Evolutionary conservation across 768 basidiomycete genomes (phyloP).

Genomic region (Mrakia blollopis): DNA sequence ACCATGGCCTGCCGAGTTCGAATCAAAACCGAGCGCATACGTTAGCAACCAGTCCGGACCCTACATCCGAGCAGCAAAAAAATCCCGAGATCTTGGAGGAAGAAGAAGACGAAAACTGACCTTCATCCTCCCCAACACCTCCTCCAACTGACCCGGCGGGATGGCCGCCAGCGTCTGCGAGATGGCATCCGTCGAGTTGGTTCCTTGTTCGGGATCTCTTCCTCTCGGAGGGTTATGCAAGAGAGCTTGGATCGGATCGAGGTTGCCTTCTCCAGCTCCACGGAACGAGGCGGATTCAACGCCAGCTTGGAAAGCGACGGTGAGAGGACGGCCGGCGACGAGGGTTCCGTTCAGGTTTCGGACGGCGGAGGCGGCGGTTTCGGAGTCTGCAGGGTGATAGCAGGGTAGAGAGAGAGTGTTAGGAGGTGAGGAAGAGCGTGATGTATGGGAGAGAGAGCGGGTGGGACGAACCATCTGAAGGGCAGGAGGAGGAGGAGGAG

Average conservation of each 20-base stretch:
- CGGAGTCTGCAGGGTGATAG: conserved; percentile 66
- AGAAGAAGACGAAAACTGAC: conserved; percentile 51
- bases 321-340: conserved; percentile 81
- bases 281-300: conserved; percentile 24
- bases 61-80: no score
- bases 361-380: conserved; percentile 90
- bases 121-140: conserved; percentile 97
- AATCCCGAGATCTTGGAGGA: no score
- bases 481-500: background rate
- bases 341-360: conserved; percentile 90
- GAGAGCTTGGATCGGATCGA: conserved; percentile 45
- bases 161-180: conserved; percentile 78
- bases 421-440: background rate
- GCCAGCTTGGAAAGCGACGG: conserved; percentile 36
- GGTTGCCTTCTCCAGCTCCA: conserved; percentile 78
- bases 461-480: conserved; percentile 7
- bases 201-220: conserved; percentile 64
- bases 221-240: conserved; percentile 69
- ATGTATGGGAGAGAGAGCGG: background rate
- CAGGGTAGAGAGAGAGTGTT: background rate
- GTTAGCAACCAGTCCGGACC: no score
- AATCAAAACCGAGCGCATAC: conserved; percentile 34
- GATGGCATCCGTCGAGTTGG: conserved; percentile 72
- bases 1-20: conserved; percentile 68
- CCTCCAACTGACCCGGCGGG: conserved; percentile 76